Evolutionary conservation across 176 grass and related monocot species (phyloP).

Genomic region (Cenchrus americanus): DNA sequence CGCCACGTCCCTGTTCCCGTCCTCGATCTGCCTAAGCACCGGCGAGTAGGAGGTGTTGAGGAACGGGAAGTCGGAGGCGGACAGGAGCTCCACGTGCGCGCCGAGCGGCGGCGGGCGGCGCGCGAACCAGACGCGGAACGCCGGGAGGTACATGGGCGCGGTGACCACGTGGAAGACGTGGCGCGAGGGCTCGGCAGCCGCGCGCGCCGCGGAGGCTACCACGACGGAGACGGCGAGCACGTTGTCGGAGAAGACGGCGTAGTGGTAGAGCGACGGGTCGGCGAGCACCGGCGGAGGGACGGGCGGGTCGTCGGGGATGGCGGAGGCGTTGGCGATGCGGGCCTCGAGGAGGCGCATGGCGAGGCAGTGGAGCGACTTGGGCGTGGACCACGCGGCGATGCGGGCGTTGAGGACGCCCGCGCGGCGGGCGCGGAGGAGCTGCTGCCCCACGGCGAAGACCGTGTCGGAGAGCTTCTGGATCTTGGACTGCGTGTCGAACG

Average conservation of each 20-base stretch:
- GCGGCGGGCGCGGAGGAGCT: constrained; percentile 72
- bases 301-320: constrained; percentile 29
- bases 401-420: constrained; percentile 63
- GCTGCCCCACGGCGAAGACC: constrained; percentile 80
- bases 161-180: constrained; percentile 85
- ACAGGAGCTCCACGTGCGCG: constrained; percentile 58
- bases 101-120: constrained; percentile 60
- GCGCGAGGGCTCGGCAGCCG: constrained; percentile 60
- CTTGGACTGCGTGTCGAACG: constrained; percentile 92
- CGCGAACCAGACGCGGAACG: constrained; percentile 88
- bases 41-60: constrained; percentile 73
- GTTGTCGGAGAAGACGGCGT: constrained; percentile 82
- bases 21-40: constrained; percentile 68
- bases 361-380: constrained; percentile 94
- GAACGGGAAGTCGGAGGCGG: constrained; percentile 64
- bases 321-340: constrained; percentile 65
- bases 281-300: constrained; percentile 31
- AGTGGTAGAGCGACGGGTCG: constrained; percentile 75
- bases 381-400: constrained; percentile 87
- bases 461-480: constrained; percentile 89
- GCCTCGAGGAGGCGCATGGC: constrained; percentile 85
- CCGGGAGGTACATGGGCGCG: constrained; percentile 76
- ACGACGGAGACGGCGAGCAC: constrained; percentile 80
- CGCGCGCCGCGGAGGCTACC: constrained; percentile 71
- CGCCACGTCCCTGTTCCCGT: constrained; percentile 59